phyloP scores from a whole-genome alignment of 139 green algal genomes.

The Closterium sp. region DNA sequence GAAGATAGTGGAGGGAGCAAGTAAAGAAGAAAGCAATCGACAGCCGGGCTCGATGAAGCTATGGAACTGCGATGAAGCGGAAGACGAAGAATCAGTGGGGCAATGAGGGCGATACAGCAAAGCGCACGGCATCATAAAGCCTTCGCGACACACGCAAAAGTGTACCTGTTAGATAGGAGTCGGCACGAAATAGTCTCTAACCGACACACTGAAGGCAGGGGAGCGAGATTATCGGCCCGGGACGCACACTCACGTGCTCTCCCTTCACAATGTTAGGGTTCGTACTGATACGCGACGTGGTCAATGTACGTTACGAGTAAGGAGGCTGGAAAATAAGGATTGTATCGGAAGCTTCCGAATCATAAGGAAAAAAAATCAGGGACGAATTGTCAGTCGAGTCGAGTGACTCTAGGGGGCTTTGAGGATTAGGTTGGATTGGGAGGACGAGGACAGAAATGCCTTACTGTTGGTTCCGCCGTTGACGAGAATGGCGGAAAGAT shows the following conservation, averaged over 20 bases:
- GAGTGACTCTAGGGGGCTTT: background rate
- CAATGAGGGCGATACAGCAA: too few relatives aligned
- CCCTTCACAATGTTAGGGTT: background rate
- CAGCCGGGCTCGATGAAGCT: too few relatives aligned
- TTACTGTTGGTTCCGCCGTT: background rate
- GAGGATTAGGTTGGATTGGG: background rate
- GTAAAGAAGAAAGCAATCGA: too few relatives aligned
- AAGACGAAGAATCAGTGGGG: too few relatives aligned
- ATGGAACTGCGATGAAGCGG: too few relatives aligned
- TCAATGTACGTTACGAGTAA: background rate
- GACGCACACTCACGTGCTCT: background rate
- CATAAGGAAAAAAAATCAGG: background rate
- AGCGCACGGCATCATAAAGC: background rate
- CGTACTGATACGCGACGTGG: background rate
- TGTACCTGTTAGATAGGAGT: background rate
- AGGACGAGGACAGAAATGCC: background rate
- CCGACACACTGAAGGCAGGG: background rate
- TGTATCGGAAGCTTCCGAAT: background rate
- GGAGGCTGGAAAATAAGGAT: too few relatives aligned
- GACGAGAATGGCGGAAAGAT: background rate
- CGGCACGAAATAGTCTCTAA: background rate
- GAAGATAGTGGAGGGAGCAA: too few relatives aligned
- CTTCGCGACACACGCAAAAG: background rate
- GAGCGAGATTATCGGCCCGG: background rate
- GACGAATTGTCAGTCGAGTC: background rate